Base-by-base conservation (phyloP, 257 asterid genomes). In the Buddleja alternifolia region DNA sequence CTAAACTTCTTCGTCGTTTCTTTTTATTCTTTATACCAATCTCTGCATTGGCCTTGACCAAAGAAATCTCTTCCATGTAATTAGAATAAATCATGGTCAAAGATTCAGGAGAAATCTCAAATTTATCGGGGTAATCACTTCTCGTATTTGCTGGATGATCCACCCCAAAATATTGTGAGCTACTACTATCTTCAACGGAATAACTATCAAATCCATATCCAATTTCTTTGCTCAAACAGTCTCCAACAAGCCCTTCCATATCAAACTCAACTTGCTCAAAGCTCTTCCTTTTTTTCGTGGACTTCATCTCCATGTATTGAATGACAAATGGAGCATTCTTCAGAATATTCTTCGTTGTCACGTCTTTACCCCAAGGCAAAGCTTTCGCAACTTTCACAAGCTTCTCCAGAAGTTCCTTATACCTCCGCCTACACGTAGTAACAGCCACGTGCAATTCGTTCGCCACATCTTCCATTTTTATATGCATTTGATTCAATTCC, bases 351-450 rank as follows among this genome's bases (percentile, higher is more conserved):
- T 88, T 93, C 64, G 85, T 63, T 0, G 84, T 85, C 47, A 88
- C 85, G 67, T 88, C 90, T 42, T 88, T 81, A 3, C 97, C 98
- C 98, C 98, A 90, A 2, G 98, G 96, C 78, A 93, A 81, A 24
- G 56, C 83, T 68, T 51, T 79, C 0, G 90, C 98, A 70, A 83
- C 94, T 63, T 80, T 72, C 10, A 88, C 97, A 39, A 93, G 95
- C 66, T 71, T 83, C 69, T 80, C 83, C 15, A 85, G 70, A n/a
- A 93, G 78, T 41, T 93, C 97, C 75, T 77, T 93, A 37, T 90
- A 85, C 73, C 98, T 78, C 66, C 65, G 74, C 69, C 74, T 83
- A 73, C 96, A 90, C 1, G 98, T 93, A 8, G 48, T 2, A 14
- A 76, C 75, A 11, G 88, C 77, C 20, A 80, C 94, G 21, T 73